Base-by-base conservation (phyloP, 371 early-diverging fungal genomes). In the Batkoa obscura region DNA sequence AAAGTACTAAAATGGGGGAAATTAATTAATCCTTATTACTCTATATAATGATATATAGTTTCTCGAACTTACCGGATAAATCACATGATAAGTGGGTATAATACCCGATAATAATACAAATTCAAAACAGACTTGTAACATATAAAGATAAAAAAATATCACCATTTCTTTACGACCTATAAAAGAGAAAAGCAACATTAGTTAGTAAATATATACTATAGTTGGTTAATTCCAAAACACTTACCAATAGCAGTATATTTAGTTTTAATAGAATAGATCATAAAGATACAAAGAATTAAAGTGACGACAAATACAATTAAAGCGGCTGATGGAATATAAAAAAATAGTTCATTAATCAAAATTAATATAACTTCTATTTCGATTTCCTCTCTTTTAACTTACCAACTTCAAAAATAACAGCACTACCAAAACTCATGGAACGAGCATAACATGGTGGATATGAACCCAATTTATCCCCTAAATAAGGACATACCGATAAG, bases 171-270 rank as follows among this genome's bases (percentile, higher is more conserved):
- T 90, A 46, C 96, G 84, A 42, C 88, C 88, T 84, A 65, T 23
- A 23, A 23, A 23, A 23, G 23, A 23, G 23, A 23, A 23, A 23
- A 23, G 23, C 23, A 23, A 23, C 23, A 23, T 23, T 23, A 23
- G 23, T 23, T 23, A 23, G 0, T 23, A 33, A n/a, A 43, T 6
- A 31, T 42, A 43, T 48, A 38, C 9, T 17, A 12, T n/a, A 58
- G 34, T 60, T 1, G 64, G 66, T 12, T 32, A 3, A 23, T 12
- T 12, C 32, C 33, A 15, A 58, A 32, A 1, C 12, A 66, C 74
- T 68, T 72, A 82, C 94, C 94, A 50, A 95, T 92, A 36, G 96
- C 96, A 13, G 94, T 95, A 70, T 91, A 94, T 72, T 95, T 95
- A 34, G 84, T 80, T 62, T 84, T 82, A 63, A 94, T 85, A 65